A percentile compares a stretch with the other conserved stretches of the same genome.
Conservation (phyloP, 345 rosid species). For the Populus ilicifolia region DNA sequence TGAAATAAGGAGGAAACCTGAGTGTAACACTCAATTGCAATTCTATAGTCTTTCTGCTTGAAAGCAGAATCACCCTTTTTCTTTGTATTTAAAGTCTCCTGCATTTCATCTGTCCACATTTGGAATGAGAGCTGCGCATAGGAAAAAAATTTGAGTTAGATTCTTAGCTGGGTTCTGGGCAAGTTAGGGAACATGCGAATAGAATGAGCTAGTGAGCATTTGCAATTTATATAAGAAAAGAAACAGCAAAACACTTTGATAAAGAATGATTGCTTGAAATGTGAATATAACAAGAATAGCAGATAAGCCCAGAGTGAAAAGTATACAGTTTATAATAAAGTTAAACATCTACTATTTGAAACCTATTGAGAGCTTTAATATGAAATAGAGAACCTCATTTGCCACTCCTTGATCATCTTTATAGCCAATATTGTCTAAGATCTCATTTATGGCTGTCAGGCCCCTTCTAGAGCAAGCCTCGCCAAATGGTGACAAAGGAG, state of each 20-base stretch:
- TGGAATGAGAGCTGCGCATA: conserved; percentile 82
- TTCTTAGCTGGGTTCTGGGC: background rate
- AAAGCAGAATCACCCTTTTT: conserved; percentile 89
- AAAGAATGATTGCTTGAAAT: background rate
- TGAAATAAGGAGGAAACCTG: conserved; percentile 43
- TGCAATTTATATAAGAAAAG: background rate
- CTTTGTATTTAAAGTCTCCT: conserved; percentile 75
- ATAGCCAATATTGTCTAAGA: conserved; percentile 66
- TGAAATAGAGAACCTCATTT: conserved; percentile 55
- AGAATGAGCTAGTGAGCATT: background rate
- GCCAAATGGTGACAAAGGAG: conserved; percentile 69
- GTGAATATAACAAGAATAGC: background rate
- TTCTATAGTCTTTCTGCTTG: conserved; percentile 61
- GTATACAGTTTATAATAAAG: background rate
- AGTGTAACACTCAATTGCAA: conserved; percentile 67
- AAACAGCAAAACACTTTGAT: background rate
- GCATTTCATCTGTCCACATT: conserved; percentile 98
- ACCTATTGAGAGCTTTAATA: background rate
- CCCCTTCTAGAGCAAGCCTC: conserved; percentile 93
- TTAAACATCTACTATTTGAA: background rate
- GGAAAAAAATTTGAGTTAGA: background rate
- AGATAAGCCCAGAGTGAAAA: background rate
- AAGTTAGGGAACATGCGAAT: background rate
- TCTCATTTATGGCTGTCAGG: conserved; percentile 74
- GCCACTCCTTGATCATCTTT: conserved; percentile 87